These are phyloP conservation scores for Xylariaceae sp. DNA, from an alignment of 2,329 filamentous ascomycete species.

Conservation along the genomic window DNA sequence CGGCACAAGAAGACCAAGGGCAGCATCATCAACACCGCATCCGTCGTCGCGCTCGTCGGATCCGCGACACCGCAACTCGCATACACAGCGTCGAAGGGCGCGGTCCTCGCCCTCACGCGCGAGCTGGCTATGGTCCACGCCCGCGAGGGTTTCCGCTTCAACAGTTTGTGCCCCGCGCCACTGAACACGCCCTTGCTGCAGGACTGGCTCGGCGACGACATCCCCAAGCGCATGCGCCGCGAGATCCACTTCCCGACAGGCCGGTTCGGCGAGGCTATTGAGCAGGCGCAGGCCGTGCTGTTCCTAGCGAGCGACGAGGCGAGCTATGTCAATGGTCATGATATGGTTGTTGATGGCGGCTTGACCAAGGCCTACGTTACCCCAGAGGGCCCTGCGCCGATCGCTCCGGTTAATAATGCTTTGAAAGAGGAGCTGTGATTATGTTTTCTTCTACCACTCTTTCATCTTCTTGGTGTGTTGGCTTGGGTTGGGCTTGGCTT, in stretches of 20 bases:
- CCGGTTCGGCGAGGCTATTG: constrained; percentile 87
- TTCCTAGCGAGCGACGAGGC: constrained; percentile 86
- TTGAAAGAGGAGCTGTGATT: no score
- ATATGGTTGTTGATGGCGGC: constrained; percentile 93
- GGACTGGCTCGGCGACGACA: constrained; percentile 88
- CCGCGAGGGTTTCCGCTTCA: constrained; percentile 84
- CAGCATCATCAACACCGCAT: constrained; percentile 89
- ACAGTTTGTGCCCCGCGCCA: constrained; percentile 83
- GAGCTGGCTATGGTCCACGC: constrained; percentile 92
- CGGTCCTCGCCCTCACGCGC: constrained; percentile 82
- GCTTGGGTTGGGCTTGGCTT: not conserved
- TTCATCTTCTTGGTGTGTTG: no score
- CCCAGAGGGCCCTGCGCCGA: constrained; percentile 53
- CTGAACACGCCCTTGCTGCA: constrained; percentile 89
- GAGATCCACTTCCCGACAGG: constrained; percentile 88
- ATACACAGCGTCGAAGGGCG: constrained; percentile 92
- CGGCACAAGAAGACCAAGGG: constrained; percentile 73
- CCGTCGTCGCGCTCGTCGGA: constrained; percentile 81
- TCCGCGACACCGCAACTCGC: constrained; percentile 85
- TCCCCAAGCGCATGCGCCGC: constrained; percentile 73
- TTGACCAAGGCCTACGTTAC: constrained; percentile 90
- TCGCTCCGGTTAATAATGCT: constrained; percentile 59
- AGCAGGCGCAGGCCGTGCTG: constrained; percentile 85
- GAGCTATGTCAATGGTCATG: constrained; percentile 84
- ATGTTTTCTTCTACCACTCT: constrained; percentile 8